Evolutionary conservation across 805 yeast species (phyloP), one percentile per base, ranked within the genome.

Genomic region (Barnettozyma siamensis): DNA sequence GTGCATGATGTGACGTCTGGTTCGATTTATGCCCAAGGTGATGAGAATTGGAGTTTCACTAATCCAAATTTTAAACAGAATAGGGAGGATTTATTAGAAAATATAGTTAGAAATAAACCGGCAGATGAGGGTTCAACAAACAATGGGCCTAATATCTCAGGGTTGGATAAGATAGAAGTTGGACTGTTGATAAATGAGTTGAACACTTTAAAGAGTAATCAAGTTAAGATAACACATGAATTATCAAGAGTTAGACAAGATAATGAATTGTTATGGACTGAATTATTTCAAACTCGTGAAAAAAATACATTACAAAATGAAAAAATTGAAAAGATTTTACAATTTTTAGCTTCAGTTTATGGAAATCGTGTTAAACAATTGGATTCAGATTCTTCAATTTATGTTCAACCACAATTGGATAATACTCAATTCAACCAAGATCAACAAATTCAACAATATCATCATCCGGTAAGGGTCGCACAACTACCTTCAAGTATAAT

Each of bases 1-100:
- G 93, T 93, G 4, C 99, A 93, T 63, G 98, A 93, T 63, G 78
- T 89, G 18, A 84, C 67, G 43, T 74, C 83, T 20, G 97, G 94
- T 3, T 74, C 89, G 5, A 64, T 80, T 44, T 71, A 74, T 42
- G 64, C 65, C 32, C 40, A 37, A 19, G 35, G 40, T 13, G 96
- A 89, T 42, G 98, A 93, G 55, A 74, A 79, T 41, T 83, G 89
- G 85, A 94, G 88, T 62, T 93, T 93, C 66, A 80, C 78, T 47
- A 87, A 88, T 48, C 88, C 93, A 2, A 73, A 79, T 56, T 93
- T 93, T 59, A 67, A 78, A 29, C 71, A 73, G 44, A 95, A 75
- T 40, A 72, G 87, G 39, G 96, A 88, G 50, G 96, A 88, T 53
- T 69, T 93, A 48, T 67, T 93, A 51, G 95, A 87, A 47, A 76